A percentile compares a stretch with the other conserved stretches of the same genome.
Conservation (phyloP, 2,329 filamentous ascomycete species). For the Pseudocercospora fijiensis region DNA sequence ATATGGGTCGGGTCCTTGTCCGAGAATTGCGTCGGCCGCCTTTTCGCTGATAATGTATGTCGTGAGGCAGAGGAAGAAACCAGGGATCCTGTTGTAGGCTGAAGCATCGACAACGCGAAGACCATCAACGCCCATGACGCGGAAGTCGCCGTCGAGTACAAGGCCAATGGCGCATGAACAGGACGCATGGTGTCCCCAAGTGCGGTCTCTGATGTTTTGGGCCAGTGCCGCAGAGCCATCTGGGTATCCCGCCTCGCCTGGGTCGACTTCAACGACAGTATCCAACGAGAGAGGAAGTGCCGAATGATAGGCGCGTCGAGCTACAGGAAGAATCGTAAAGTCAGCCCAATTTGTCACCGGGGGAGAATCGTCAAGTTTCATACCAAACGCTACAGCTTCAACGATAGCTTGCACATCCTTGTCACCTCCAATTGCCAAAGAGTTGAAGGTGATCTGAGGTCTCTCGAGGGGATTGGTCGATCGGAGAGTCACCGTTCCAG, state of each 20-base stretch:
- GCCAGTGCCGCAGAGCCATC: constrained; percentile 38
- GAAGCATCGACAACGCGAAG: constrained; percentile 63
- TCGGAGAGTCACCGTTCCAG: constrained; percentile 60
- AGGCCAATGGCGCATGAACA: constrained; percentile 57
- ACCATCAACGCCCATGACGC: constrained; percentile 55
- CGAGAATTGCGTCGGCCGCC: constrained; percentile 57
- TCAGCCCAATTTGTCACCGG: neutral
- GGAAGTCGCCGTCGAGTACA: constrained; percentile 57
- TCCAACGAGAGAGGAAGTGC: constrained; percentile 45
- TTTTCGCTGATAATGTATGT: constrained; percentile 62
- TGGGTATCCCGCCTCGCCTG: constrained; percentile 32
- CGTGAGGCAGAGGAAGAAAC: constrained; percentile 53
- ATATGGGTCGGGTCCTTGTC: neutral
- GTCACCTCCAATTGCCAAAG: constrained; percentile 49
- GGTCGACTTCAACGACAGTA: constrained; percentile 45
- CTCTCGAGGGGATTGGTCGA: constrained; percentile 63
- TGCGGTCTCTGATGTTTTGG: constrained; percentile 50
- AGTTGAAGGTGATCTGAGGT: constrained; percentile 63
- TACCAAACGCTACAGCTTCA: constrained; percentile 54
- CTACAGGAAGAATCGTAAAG: neutral
- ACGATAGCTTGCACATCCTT: constrained; percentile 52
- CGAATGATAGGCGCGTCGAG: constrained; percentile 42
- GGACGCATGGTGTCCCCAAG: constrained; percentile 59
- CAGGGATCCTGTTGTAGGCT: constrained; percentile 57
- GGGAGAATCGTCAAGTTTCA: neutral